A percentile compares a stretch with the other conserved stretches of the same genome.
Conservation (phyloP, 345 rosid genomes). For the Rhizophora mangle region DNA sequence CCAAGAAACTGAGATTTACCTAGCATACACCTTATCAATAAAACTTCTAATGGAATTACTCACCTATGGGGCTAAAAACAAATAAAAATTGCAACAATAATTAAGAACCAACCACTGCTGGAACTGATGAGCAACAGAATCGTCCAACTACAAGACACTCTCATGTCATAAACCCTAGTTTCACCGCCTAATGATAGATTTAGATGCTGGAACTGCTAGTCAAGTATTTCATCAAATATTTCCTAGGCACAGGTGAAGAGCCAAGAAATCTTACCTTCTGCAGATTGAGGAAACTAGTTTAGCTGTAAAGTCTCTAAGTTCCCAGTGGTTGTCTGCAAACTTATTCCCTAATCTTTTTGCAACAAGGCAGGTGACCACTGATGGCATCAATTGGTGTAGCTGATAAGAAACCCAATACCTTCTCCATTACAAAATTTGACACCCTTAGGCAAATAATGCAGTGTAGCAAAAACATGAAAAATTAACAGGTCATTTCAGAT, state of each 20-base stretch:
- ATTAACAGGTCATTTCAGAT: slow-evolving; percentile 12
- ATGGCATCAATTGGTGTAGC: slow-evolving; percentile 99
- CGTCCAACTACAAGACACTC: too few species aligned
- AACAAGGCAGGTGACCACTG: slow-evolving; percentile 95
- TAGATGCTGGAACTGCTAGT: not conserved
- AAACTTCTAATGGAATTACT: not conserved
- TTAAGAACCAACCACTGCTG: too few species aligned
- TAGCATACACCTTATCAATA: not conserved
- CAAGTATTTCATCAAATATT: slow-evolving; percentile 7
- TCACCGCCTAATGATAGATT: not conserved
- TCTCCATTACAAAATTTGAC: slow-evolving; percentile 28
- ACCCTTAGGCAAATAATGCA: slow-evolving; percentile 20
- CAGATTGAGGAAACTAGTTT: slow-evolving; percentile 78
- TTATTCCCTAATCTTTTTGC: slow-evolving; percentile 90
- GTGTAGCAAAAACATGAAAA: slow-evolving; percentile 9
- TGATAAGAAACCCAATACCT: slow-evolving; percentile 43
- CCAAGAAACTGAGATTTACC: not conserved
- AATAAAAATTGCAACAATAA: too few species aligned
- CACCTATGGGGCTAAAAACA: too few species aligned
- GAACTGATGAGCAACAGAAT: too few species aligned
- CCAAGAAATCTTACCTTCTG: slow-evolving; percentile 60
- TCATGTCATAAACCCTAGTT: not conserved
- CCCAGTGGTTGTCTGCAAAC: slow-evolving; percentile 95
- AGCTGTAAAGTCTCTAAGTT: slow-evolving; percentile 86
- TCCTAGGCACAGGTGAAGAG: slow-evolving; percentile 9